These are phyloP conservation scores for Marchantia paleacea DNA, from an alignment of 225 moss, liverwort and hornwort species.

Conservation along the genomic window DNA sequence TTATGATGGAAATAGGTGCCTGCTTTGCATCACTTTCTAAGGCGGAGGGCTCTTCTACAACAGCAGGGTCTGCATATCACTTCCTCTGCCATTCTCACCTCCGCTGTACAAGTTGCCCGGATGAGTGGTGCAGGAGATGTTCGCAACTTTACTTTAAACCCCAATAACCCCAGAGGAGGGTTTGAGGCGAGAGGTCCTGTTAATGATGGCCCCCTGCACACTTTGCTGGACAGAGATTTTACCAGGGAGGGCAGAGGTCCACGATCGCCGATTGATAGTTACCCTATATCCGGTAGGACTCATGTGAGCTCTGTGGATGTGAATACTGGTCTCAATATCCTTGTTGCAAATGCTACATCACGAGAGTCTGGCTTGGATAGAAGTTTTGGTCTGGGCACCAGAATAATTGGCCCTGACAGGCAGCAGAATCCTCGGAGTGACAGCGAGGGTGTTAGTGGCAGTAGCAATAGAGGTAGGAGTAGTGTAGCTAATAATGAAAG, in stretches of 20 bases:
- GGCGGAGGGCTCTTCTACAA: constrained; percentile 63
- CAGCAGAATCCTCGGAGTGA: constrained; percentile 16
- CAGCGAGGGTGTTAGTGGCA: constrained; percentile 11
- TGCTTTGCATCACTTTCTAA: constrained; percentile 69
- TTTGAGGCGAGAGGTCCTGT: constrained; percentile 16
- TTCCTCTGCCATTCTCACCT: constrained; percentile 76
- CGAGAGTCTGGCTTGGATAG: constrained; percentile 24
- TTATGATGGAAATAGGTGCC: constrained; percentile 53
- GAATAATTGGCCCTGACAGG: constrained; percentile 13
- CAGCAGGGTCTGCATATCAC: constrained; percentile 83
- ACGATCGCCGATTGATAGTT: constrained; percentile 17
- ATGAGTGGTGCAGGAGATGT: constrained; percentile 37
- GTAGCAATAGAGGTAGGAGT: constrained; percentile 26
- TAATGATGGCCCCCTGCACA: constrained; percentile 15
- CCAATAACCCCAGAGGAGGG: constrained; percentile 39
- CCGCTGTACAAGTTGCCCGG: constrained; percentile 64
- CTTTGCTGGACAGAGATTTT: constrained; percentile 21
- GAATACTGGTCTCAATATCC: constrained; percentile 31
- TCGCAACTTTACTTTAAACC: constrained; percentile 21
- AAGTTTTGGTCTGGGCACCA: constrained; percentile 10
- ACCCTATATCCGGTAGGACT: constrained; percentile 31
- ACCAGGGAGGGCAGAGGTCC: constrained; percentile 20
- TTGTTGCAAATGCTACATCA: constrained; percentile 20
- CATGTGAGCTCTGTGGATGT: constrained; percentile 29
- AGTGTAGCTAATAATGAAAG: constrained; percentile 27